Evolutionary conservation across 768 basidiomycete genomes (phyloP), one percentile per base, ranked within the genome.

Genomic region (Chlorophyllum brunneum): DNA sequence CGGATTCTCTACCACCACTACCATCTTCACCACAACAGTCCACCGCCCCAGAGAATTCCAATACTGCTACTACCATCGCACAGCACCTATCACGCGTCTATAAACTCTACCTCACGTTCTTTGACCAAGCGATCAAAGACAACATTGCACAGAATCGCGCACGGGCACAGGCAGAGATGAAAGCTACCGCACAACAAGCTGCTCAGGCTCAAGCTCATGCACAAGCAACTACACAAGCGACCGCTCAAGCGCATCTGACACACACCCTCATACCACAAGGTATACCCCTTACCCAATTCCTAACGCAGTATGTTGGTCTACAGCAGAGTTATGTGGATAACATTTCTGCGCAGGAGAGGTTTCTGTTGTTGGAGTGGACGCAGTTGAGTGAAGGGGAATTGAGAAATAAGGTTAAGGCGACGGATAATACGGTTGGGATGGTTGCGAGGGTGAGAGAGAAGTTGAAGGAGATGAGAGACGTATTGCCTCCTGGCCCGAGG

Each of bases 391-490:
- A 51, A 5, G 49, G 18, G 18, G 49, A 51, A 5, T 34, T 51
- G 27, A 51, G 40, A 20, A 27, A 20, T 0, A 50, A 42, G 49
- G 20, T 41, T 10, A 42, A 42, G n/a, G 49, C 16, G 13, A 31
- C 39, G 23, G 49, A 51, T 24, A 31, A 11, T 20, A 31, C 33
- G 18, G 22, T 51, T 23, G 40, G 39, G 49, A 41, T 51, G 4
- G 49, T 51, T 4, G 31, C 20, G 39, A 51, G 9, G 18, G 40
- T 51, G 30, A 51, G 40, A 16, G 49, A 51, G 4, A 51, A 38
- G 40, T 34, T 51, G 49, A 51, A 51, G 20, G 49, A 51, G 49
- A 51, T 51, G 49, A 51, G 49, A 20, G 49, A 51, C 30, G 49
- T 39, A 5, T 15, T 24, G 16, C 29, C 37, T 9, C 20, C 38